Conservation (phyloP, 208 protist genomes). For the Lotmaria passim region DNA sequence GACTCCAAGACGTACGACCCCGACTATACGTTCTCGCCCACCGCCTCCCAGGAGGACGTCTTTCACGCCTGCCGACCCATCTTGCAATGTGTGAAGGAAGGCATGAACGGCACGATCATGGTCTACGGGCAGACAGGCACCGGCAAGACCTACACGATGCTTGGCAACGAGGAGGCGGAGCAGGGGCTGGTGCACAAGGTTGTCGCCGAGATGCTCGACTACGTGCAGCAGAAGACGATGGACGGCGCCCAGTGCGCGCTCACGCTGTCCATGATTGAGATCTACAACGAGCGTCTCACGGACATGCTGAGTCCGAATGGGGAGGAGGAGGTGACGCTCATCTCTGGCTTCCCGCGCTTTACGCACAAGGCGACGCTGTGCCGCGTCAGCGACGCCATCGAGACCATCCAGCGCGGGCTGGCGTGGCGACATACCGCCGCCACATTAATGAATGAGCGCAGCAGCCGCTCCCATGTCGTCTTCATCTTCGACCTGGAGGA, state of each 20-base stretch:
- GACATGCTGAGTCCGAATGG: slow-evolving; percentile 90
- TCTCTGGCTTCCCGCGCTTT: slow-evolving; percentile 82
- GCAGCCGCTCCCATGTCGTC: slow-evolving; percentile 97
- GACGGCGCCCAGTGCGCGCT: slow-evolving; percentile 89
- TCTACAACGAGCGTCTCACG: slow-evolving; percentile 92
- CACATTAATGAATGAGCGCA: slow-evolving; percentile 97
- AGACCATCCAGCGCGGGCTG: slow-evolving; percentile 74
- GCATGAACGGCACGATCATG: slow-evolving; percentile 93
- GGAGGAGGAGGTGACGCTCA: slow-evolving; percentile 82
- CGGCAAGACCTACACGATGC: slow-evolving; percentile 97
- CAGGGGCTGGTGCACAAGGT: slow-evolving; percentile 90
- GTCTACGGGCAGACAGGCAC: slow-evolving; percentile 96
- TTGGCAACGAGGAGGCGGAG: slow-evolving; percentile 63
- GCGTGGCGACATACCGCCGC: slow-evolving; percentile 85
- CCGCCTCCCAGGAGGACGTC: slow-evolving; percentile 83
- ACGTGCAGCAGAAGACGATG: slow-evolving; percentile 79
- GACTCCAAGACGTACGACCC: slow-evolving; percentile 92
- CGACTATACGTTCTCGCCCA: slow-evolving; percentile 78
- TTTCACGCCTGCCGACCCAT: slow-evolving; percentile 86
- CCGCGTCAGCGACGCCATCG: slow-evolving; percentile 73
- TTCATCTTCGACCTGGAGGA: slow-evolving; percentile 94
- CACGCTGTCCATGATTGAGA: slow-evolving; percentile 92
- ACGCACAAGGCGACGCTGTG: slow-evolving; percentile 72
- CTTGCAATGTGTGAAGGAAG: slow-evolving; percentile 89
- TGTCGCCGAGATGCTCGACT: slow-evolving; percentile 92